These are phyloP conservation scores for Diospyros lotus DNA, from an alignment of 148 eudicot species.

Conservation along the genomic window DNA sequence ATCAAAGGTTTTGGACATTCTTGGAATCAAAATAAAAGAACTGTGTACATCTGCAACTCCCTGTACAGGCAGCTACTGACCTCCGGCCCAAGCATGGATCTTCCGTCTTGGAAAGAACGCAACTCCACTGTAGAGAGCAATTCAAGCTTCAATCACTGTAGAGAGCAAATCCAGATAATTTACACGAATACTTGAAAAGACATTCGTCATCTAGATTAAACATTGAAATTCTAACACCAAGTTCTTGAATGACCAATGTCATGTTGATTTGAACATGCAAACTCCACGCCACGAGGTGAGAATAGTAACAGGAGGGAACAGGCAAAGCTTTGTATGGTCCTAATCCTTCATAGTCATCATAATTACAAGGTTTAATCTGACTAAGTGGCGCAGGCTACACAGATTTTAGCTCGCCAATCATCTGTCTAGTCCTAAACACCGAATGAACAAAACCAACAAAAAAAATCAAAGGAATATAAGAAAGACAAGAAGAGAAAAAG, in stretches of 20 bases:
- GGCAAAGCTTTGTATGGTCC: neutral
- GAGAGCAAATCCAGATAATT: too few species aligned
- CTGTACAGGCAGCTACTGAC: neutral
- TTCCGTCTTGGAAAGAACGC: neutral
- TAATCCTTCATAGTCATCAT: neutral
- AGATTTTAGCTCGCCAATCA: neutral
- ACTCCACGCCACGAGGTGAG: neutral
- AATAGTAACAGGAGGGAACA: neutral
- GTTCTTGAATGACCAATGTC: neutral
- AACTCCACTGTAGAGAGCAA: neutral
- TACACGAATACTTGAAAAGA: too few species aligned
- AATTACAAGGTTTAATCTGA: neutral
- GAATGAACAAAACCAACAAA: neutral
- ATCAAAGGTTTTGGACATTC: neutral
- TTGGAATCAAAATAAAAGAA: neutral
- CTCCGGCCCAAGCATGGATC: neutral
- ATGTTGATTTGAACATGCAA: neutral
- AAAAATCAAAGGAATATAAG: neutral
- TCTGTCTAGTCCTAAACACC: neutral
- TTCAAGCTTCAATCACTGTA: too few species aligned
- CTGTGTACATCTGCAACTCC: neutral
- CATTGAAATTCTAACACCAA: neutral
- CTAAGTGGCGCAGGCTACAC: neutral
- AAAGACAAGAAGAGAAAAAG: neutral
- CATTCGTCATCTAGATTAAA: neutral